These are phyloP conservation scores for Botrytis aclada DNA, from an alignment of 2,329 filamentous ascomycete species.

Conservation along the genomic window DNA sequence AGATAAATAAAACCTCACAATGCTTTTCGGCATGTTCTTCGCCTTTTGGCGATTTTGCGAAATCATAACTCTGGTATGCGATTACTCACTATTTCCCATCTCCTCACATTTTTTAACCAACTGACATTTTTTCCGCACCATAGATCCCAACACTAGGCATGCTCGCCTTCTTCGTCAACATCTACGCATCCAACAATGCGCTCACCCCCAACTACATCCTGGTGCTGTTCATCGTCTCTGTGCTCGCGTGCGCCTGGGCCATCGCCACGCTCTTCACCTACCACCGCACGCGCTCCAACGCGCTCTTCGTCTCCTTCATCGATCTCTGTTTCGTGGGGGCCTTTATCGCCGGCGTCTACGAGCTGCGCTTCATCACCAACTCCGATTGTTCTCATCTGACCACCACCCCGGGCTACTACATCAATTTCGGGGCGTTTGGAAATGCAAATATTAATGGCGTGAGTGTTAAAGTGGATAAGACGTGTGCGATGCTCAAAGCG, in stretches of 20 bases:
- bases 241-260: slow-evolving; percentile 61
- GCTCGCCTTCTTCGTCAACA: slow-evolving; percentile 63
- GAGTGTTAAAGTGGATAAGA: slow-evolving; percentile 62
- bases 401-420: slow-evolving; percentile 48
- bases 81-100: not conserved
- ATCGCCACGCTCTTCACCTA: slow-evolving; percentile 65
- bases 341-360: slow-evolving; percentile 61
- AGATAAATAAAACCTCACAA: slow-evolving; percentile 34
- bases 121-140: slow-evolving; percentile 1
- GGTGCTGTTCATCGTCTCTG: slow-evolving; percentile 64
- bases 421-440: slow-evolving; percentile 61
- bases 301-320: slow-evolving; percentile 58
- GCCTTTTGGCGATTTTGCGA: slow-evolving; percentile 60
- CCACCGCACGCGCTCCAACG: slow-evolving; percentile 59
- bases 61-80: slow-evolving; percentile 59
- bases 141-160: slow-evolving; percentile 65
- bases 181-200: slow-evolving; percentile 53
- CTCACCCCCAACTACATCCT: slow-evolving; percentile 62
- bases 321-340: slow-evolving; percentile 62
- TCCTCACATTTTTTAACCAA: not conserved
- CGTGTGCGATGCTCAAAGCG: slow-evolving; percentile 90
- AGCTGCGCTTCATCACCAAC: slow-evolving; percentile 55
- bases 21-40: slow-evolving; percentile 64
- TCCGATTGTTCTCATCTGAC: slow-evolving; percentile 66
- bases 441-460: slow-evolving; percentile 51